Conservation (phyloP, 805 yeast genomes). For the Helenozyma rhizophorensis region DNA sequence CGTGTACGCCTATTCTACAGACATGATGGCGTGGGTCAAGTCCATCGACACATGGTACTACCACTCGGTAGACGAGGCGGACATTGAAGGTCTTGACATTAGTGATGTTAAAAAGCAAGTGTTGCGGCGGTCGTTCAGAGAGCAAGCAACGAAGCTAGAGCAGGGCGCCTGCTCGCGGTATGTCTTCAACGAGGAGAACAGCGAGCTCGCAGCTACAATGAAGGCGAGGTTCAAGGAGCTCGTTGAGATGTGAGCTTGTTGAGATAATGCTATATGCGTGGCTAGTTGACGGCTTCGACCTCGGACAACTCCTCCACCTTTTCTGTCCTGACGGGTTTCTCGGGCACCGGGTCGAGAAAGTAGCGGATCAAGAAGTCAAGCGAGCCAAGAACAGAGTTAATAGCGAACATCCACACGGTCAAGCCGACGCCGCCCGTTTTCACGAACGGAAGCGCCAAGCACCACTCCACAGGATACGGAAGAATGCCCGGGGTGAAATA, state of each 20-base stretch:
- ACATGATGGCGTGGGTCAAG: conserved; percentile 44
- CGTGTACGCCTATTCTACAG: conserved; percentile 40
- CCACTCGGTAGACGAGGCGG: conserved; percentile 9
- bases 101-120: neutral
- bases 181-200: conserved; percentile 5
- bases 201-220: conserved; percentile 10
- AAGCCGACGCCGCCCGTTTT: conserved; percentile 59
- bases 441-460: conserved; percentile 62
- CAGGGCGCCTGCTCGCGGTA: conserved; percentile 8
- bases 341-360: conserved; percentile 14
- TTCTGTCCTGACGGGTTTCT: conserved; percentile 6
- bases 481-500: conserved; percentile 55
- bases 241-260: neutral
- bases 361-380: conserved; percentile 13
- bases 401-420: conserved; percentile 50
- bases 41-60: conserved; percentile 44
- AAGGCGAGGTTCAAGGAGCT: conserved; percentile 10
- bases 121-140: conserved; percentile 2
- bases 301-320: neutral
- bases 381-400: conserved; percentile 25
- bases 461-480: conserved; percentile 53
- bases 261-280: too few species aligned
- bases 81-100: neutral
- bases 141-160: conserved; percentile 5
- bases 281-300: too few species aligned